Percentiles rank a stretch among this genome's conserved stretches.
These are phyloP conservation scores for Naganishia randhawae DNA, from an alignment of 768 basidiomycete species.

Conservation along the genomic window DNA sequence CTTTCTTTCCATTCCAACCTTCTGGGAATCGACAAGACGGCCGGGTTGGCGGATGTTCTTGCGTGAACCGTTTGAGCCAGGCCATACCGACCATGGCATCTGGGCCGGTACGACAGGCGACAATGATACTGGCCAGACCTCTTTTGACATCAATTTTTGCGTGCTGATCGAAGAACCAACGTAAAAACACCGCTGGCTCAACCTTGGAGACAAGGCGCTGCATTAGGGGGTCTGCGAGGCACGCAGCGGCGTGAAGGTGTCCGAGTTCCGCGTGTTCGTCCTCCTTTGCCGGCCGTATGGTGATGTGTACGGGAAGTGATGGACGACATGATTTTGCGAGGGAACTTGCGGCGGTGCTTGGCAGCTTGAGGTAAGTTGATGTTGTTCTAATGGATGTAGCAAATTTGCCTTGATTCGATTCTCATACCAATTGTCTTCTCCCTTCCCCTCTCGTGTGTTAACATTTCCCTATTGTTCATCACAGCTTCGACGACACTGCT, in stretches of 20 bases:
- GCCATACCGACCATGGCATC: background rate
- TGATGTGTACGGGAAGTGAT: background rate
- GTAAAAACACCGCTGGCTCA: background rate
- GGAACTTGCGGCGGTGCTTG: background rate
- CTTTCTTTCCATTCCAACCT: background rate
- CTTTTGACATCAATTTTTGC: background rate
- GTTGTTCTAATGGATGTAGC: too few species aligned
- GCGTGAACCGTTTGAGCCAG: background rate
- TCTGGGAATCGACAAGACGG: background rate
- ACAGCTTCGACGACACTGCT: too few species aligned
- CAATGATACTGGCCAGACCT: background rate
- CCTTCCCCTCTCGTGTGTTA: too few species aligned
- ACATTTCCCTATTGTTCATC: too few species aligned
- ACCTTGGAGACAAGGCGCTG: background rate
- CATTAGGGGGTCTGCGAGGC: background rate
- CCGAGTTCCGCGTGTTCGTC: conserved; percentile 1
- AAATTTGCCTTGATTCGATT: too few species aligned
- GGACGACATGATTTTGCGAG: background rate
- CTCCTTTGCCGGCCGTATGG: background rate
- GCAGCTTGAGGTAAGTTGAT: too few species aligned
- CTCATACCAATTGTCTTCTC: too few species aligned
- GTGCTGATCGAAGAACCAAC: background rate
- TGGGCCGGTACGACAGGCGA: background rate
- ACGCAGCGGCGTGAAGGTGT: background rate
- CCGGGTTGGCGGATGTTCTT: background rate